These are phyloP conservation scores for Amborella trichopoda DNA, from an alignment of 164 flowering plant genomes.

Conservation along the genomic window DNA sequence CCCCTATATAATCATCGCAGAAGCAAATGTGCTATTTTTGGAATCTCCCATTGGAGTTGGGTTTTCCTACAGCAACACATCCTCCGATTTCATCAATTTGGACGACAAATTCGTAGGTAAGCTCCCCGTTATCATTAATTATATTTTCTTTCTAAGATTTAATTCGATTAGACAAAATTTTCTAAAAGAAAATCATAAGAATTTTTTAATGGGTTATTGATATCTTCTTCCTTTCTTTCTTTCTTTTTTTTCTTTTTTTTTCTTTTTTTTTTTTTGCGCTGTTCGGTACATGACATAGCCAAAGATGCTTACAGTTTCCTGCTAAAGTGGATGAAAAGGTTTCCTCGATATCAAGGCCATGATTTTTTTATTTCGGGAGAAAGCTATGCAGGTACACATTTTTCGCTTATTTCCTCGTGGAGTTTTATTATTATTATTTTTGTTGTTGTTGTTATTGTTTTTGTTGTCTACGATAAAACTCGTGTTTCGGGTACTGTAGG, in stretches of 20 bases:
- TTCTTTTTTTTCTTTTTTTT: not conserved
- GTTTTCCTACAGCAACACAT: constrained; percentile 67
- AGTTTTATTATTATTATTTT: not conserved
- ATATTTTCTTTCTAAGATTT: no score
- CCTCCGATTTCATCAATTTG: constrained; percentile 37
- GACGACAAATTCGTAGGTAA: constrained; percentile 50
- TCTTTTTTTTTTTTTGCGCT: not conserved
- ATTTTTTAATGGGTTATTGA: not conserved
- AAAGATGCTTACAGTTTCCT: constrained; percentile 59
- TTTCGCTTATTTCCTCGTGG: not conserved
- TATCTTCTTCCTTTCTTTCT: not conserved
- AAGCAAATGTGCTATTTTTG: constrained; percentile 62
- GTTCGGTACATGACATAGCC: no score
- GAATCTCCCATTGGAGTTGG: constrained; percentile 82
- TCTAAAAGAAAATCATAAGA: no score
- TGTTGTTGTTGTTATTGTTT: not conserved
- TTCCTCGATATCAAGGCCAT: constrained; percentile 37
- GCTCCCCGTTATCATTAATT: no score
- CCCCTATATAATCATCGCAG: no score
- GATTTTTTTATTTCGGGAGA: constrained; percentile 70
- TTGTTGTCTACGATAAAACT: not conserved
- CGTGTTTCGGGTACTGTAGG: constrained; percentile 18
- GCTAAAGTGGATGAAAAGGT: constrained; percentile 50
- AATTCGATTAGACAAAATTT: no score
- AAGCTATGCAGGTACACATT: constrained; percentile 48